phyloP scores from a whole-genome alignment of 768 basidiomycete genomes.

The Boletus barrowsii region DNA sequence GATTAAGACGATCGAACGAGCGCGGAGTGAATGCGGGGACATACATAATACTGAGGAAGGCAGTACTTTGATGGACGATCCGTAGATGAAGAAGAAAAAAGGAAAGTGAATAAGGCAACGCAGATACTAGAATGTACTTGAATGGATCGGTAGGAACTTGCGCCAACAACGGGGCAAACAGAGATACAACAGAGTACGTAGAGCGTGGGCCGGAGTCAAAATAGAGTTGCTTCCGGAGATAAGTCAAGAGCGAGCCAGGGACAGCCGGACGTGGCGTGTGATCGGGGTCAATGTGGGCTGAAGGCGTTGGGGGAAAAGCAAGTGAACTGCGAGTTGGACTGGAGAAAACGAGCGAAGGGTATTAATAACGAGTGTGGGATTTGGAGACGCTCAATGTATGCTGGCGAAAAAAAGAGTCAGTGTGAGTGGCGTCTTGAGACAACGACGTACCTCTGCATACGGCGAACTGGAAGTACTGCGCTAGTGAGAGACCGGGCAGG shows the following conservation, averaged over 20 bases:
- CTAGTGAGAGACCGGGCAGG: background rate
- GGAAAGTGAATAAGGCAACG: background rate
- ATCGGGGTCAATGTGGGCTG: conserved; percentile 13
- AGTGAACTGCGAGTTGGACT: background rate
- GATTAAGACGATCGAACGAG: conserved; percentile 1
- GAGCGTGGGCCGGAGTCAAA: conserved; percentile 7
- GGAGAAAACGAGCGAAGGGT: conserved; percentile 5
- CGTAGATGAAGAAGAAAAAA: background rate
- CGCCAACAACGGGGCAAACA: conserved; percentile 14
- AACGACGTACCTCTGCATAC: conserved; percentile 18
- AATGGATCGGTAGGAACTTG: background rate
- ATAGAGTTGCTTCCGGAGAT: conserved; percentile 17
- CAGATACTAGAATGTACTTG: background rate
- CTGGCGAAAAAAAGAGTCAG: background rate
- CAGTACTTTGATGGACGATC: conserved; percentile 3
- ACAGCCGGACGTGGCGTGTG: conserved; percentile 5
- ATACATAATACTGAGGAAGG: conserved; percentile 18
- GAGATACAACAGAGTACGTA: conserved; percentile 17
- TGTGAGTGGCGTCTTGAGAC: too few relatives aligned
- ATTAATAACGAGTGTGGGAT: conserved; percentile 14
- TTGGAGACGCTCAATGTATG: conserved; percentile 1
- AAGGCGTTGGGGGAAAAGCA: background rate
- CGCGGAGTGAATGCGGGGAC: conserved; percentile 1
- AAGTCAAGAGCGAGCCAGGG: background rate
- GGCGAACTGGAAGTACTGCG: background rate